phyloP scores from a whole-genome alignment of 192 early-diverging fungal genomes.

The Geranomyces michiganensis region DNA sequence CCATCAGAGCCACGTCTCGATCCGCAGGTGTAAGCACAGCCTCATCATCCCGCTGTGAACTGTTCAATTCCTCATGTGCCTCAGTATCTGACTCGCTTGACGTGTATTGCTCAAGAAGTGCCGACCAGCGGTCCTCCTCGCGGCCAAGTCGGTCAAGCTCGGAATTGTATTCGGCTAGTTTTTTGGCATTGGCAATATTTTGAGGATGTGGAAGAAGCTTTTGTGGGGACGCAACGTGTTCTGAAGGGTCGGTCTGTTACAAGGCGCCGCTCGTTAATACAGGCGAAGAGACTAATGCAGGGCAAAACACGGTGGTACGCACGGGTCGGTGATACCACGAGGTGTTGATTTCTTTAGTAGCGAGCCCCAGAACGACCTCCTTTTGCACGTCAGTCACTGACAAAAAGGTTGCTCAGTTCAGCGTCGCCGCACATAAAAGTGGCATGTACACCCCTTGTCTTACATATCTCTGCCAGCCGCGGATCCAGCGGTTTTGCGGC shows the following conservation, averaged over 20 bases:
- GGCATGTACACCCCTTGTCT: not conserved
- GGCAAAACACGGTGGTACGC: not conserved
- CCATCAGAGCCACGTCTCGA: no score
- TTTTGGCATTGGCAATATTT: constrained; percentile 38
- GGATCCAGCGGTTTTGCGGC: not conserved
- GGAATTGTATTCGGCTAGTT: constrained; percentile 14
- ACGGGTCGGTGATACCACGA: constrained; percentile 59
- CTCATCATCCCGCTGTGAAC: not conserved
- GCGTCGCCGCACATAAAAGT: not conserved
- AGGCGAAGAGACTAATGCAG: not conserved
- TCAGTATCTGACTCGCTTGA: not conserved
- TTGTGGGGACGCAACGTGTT: not conserved
- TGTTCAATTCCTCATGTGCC: not conserved
- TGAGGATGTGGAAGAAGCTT: constrained; percentile 48
- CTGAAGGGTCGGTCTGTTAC: constrained; percentile 12
- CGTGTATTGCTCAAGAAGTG: not conserved
- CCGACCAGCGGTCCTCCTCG: constrained; percentile 4
- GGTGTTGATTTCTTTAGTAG: constrained; percentile 41
- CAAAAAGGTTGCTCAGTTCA: not conserved
- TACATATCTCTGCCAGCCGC: not conserved
- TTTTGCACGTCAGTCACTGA: constrained; percentile 46
- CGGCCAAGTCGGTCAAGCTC: constrained; percentile 5
- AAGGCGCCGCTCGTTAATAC: not conserved
- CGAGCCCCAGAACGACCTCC: constrained; percentile 42
- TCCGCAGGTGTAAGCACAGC: not conserved